These are phyloP conservation scores for Arabidopsis thaliana DNA, from an alignment of 345 rosid genomes.

Conservation along the genomic window DNA sequence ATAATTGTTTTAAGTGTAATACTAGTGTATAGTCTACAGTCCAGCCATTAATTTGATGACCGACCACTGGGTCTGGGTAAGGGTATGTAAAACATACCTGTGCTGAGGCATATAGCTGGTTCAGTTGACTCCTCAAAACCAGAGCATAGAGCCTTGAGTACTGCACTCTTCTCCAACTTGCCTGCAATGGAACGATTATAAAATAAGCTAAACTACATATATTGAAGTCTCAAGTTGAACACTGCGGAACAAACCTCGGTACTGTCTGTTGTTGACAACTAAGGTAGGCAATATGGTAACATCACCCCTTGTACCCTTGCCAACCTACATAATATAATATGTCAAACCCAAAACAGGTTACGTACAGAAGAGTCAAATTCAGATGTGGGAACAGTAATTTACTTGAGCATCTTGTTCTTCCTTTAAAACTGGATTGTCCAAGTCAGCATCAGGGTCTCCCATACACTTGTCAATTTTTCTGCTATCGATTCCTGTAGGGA, in stretches of 20 bases:
- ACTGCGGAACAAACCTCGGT: conserved; percentile 65
- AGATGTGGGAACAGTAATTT: not conserved
- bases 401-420: conserved; percentile 98
- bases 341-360: conserved; percentile 36
- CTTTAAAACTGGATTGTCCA: conserved; percentile 82
- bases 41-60: not conserved
- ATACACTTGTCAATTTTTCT: conserved; percentile 87
- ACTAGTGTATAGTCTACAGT: not conserved
- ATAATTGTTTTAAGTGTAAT: not conserved
- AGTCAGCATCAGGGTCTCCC: conserved; percentile 82
- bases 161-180: conserved; percentile 85
- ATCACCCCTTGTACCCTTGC: conserved; percentile 98
- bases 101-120: conserved; percentile 84
- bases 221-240: not conserved
- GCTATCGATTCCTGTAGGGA: conserved; percentile 67
- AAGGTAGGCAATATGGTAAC: conserved; percentile 99
- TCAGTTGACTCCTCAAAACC: conserved; percentile 97
- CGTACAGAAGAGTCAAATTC: not conserved
- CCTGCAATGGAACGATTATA: conserved; percentile 56
- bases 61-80: not conserved
- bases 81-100: conserved; percentile 51
- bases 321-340: conserved; percentile 66
- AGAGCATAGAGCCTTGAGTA: conserved; percentile 92
- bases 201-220: conserved; percentile 14
- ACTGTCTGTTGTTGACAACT: conserved; percentile 91